Evolutionary conservation across 2,329 filamentous ascomycete genomes (phyloP).

Genomic region (Claviceps sp.): DNA sequence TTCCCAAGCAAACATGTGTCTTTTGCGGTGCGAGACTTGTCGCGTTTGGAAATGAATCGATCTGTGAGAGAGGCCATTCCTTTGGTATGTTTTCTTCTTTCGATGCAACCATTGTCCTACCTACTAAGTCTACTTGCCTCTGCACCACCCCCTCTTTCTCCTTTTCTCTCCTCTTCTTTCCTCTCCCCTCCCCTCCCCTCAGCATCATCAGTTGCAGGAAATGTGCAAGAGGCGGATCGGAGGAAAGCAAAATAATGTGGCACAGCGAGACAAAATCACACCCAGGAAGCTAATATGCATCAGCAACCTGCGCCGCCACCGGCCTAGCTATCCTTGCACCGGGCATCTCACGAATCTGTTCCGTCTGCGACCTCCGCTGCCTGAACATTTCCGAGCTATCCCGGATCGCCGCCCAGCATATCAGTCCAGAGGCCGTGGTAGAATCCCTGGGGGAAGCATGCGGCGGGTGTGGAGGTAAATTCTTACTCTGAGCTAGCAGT

Average conservation of each 20-base stretch:
- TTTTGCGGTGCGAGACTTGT: constrained; percentile 29
- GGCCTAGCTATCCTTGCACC: constrained; percentile 41
- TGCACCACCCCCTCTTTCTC: background rate
- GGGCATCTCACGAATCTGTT: constrained; percentile 39
- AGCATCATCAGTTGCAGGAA: too few species aligned
- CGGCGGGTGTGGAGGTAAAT: constrained; percentile 29
- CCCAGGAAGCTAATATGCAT: background rate
- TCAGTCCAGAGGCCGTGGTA: constrained; percentile 16
- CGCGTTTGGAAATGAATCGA: constrained; percentile 20
- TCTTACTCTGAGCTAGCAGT: constrained; percentile 15
- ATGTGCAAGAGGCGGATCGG: too few species aligned
- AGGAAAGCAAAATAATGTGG: too few species aligned
- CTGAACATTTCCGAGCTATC: constrained; percentile 30
- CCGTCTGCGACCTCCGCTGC: constrained; percentile 39
- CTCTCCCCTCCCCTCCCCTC: too few species aligned
- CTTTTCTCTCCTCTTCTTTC: background rate
- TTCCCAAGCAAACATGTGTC: constrained; percentile 27
- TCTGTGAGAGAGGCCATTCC: constrained; percentile 25
- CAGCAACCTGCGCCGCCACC: constrained; percentile 40
- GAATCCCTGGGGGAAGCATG: constrained; percentile 22
- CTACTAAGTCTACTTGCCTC: too few species aligned
- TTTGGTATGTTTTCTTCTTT: constrained; percentile 21
- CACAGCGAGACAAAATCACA: too few species aligned
- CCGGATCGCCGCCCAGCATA: constrained; percentile 17
- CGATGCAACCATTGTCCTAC: background rate